These are phyloP conservation scores for Suhomyces sp. DNA, from an alignment of 805 yeast species.

Conservation along the genomic window DNA sequence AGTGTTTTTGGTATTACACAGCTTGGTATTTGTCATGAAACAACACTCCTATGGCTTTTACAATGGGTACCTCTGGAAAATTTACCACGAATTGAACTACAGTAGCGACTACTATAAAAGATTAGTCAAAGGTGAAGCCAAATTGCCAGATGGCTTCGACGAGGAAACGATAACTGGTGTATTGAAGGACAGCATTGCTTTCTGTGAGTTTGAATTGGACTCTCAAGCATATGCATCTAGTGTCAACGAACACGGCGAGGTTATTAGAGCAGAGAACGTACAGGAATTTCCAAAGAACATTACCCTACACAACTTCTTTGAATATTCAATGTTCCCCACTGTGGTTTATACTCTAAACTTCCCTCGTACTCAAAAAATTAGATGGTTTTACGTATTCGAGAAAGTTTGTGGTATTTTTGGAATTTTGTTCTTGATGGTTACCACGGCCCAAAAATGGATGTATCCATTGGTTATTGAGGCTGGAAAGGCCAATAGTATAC, in stretches of 20 bases:
- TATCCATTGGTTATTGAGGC: slow-evolving; percentile 73
- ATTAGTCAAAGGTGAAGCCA: slow-evolving; percentile 38
- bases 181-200: slow-evolving; percentile 50
- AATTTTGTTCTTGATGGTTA: slow-evolving; percentile 76
- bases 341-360: slow-evolving; percentile 78
- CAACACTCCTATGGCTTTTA: slow-evolving; percentile 91
- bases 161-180: slow-evolving; percentile 5
- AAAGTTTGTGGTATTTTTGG: slow-evolving; percentile 85
- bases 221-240: slow-evolving; percentile 46
- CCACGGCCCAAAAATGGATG: slow-evolving; percentile 70
- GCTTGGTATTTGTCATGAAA: slow-evolving; percentile 88
- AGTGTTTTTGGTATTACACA: slow-evolving; percentile 80
- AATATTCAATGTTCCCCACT: slow-evolving; percentile 86
- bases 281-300: slow-evolving; percentile 72
- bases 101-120: slow-evolving; percentile 36
- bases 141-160: slow-evolving; percentile 11
- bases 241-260: slow-evolving; percentile 9
- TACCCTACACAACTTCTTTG: slow-evolving; percentile 61
- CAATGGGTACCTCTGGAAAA: slow-evolving; percentile 84
- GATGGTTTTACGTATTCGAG: slow-evolving; percentile 65
- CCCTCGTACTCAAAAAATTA: slow-evolving; percentile 69
- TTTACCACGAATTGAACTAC: slow-evolving; percentile 51
- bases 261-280: slow-evolving; percentile 5
- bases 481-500: slow-evolving; percentile 47
- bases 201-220: slow-evolving; percentile 70